Evolutionary conservation across 257 asterid genomes (phyloP).

Genomic region (Plantago elongata): DNA sequence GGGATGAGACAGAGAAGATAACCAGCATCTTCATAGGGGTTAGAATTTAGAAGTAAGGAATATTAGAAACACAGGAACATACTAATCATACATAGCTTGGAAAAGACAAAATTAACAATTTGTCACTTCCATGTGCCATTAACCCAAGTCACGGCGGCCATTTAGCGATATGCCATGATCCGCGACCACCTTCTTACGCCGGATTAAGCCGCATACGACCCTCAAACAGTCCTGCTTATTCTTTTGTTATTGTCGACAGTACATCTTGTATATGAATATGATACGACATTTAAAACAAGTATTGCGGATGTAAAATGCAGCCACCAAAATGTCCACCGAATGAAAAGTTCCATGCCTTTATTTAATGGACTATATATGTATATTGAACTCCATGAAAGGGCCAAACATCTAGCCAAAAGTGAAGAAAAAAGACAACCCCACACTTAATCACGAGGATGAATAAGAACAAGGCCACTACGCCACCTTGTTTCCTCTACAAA

Average conservation of each 20-base stretch:
- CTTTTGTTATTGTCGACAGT: too few species aligned
- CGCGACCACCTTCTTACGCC: background rate
- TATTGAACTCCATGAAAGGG: background rate
- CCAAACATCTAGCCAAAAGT: background rate
- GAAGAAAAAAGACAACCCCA: background rate
- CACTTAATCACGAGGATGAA: background rate
- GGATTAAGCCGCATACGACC: too few species aligned
- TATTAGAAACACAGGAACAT: too few species aligned
- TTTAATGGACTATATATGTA: background rate
- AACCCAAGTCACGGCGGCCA: constrained; percentile 13
- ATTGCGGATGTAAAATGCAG: too few species aligned
- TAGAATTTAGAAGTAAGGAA: background rate
- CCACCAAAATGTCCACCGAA: background rate
- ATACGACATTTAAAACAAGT: too few species aligned
- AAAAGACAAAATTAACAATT: too few species aligned
- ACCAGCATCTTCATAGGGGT: background rate
- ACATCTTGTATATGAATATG: too few species aligned
- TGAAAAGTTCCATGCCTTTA: constrained; percentile 3
- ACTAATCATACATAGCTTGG: too few species aligned
- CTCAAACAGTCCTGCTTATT: too few species aligned
- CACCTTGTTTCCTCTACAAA: constrained; percentile 12
- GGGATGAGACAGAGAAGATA: background rate
- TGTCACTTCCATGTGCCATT: background rate
- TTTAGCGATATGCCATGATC: constrained; percentile 18
- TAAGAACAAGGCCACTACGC: too few species aligned